Base-by-base conservation (phyloP, 345 rosid species). In the Rhodomyrtus tomentosa region DNA sequence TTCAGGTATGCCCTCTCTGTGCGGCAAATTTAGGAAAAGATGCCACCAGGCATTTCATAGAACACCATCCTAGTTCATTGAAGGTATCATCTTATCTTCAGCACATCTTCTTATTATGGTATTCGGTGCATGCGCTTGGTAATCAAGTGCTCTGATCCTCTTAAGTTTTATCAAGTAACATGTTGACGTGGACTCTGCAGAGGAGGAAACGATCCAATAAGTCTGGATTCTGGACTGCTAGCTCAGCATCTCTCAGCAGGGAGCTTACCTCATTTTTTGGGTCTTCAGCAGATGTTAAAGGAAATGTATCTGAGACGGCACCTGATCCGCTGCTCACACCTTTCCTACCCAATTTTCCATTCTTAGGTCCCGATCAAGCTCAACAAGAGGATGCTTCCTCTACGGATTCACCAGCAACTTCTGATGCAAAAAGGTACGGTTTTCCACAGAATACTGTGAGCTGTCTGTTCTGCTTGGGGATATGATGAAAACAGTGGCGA, bases 1-100 rank as follows among this genome's bases (percentile, higher is more conserved):
- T 83, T 86, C 92, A 94, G 95, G 95, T 92, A 42, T 94, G 94
- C 84, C 95, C 94, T 13, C 88, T 93, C 48, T 94, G 95, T 87
- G 94, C 95, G 18, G 93, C 87, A 83, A 92, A 88, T 89, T 90
- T 93, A 49, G 94, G 92, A 59, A 92, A 89, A 86, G 93, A 94
- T 86, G 91, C 86, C 29, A 83, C 84, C 51, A 90, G 90, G 51
- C 96, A 92, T 91, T 92, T 94, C 87, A 84, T 90, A n/a, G 87
- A 81, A 83, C 94, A 91, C 62, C 95, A 92, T 84, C 73, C 92
- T 36, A 87, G 82, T 87, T 92, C 86, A 5, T 85, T 94, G 55
- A 92, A 91, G 93, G 96, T 92, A 86, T 45, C 68, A 5, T 58
- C 73, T 53, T 22, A 25, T 59, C 55, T 29, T 55, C 72, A n/a